Conservation (phyloP, 202 grass and related monocot species). For the Panicum hallii region DNA sequence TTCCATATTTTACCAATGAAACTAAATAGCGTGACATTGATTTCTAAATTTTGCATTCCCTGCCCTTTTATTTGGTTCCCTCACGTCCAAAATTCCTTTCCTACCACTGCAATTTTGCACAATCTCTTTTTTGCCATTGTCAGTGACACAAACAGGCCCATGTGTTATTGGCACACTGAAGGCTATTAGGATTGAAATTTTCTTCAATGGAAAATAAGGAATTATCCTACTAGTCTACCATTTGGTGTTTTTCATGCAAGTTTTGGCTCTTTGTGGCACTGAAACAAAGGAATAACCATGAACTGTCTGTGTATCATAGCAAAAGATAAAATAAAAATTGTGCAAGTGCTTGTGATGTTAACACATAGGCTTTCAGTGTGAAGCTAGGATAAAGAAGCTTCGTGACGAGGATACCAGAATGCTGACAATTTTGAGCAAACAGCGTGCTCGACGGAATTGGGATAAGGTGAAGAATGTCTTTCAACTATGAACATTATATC, state of each 20-base stretch:
- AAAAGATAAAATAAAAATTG: not conserved
- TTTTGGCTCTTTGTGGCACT: not conserved
- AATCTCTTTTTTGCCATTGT: too few species aligned
- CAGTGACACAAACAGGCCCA: not conserved
- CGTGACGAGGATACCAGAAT: constrained; percentile 74
- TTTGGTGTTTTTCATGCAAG: not conserved
- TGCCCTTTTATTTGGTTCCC: not conserved
- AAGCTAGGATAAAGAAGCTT: constrained; percentile 80
- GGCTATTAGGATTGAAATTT: too few species aligned
- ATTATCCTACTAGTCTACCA: not conserved
- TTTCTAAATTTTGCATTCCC: constrained; percentile 2
- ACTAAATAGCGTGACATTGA: not conserved
- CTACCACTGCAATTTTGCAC: too few species aligned
- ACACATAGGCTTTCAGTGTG: constrained; percentile 57
- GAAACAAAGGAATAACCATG: not conserved
- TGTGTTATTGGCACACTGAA: not conserved
- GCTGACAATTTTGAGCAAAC: constrained; percentile 66
- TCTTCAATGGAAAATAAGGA: too few species aligned
- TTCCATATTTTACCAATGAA: not conserved
- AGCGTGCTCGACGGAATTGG: constrained; percentile 79
- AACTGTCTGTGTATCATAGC: not conserved
- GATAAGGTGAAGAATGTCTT: constrained; percentile 73
- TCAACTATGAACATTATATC: constrained; percentile 22
- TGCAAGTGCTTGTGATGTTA: constrained; percentile 7
- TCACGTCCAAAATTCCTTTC: not conserved